phyloP scores from a whole-genome alignment of 129 eudicot genomes.

The Flaveria trinervia region DNA sequence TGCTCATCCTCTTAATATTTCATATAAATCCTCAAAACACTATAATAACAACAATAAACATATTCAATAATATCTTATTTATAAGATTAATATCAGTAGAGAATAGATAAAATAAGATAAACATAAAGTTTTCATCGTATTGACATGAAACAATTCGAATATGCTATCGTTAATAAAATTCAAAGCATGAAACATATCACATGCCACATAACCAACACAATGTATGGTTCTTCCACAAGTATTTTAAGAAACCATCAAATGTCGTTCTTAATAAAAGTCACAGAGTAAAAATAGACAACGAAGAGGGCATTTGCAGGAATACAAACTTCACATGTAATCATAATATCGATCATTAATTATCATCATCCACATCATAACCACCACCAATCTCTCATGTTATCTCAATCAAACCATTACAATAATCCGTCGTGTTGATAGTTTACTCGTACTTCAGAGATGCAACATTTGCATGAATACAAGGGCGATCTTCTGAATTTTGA shows the following conservation, averaged over 20 bases:
- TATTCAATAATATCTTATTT: too few species aligned
- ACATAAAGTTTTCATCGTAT: too few species aligned
- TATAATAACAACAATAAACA: too few species aligned
- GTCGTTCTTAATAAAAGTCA: constrained; percentile 6
- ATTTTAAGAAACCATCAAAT: constrained; percentile 21
- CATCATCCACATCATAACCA: background rate
- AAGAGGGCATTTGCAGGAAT: background rate
- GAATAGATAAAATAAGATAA: too few species aligned
- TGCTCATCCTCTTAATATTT: too few species aligned
- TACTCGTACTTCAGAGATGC: constrained; percentile 31
- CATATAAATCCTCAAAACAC: too few species aligned
- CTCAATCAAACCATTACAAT: background rate
- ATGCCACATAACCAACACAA: too few species aligned
- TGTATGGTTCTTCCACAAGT: background rate
- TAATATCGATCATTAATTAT: background rate
- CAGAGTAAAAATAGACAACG: background rate
- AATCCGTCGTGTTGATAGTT: background rate
- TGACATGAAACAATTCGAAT: too few species aligned
- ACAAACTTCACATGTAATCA: background rate
- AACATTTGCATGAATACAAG: constrained; percentile 27
- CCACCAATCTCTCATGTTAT: constrained; percentile 16
- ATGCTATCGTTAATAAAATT: too few species aligned
- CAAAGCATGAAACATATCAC: too few species aligned
- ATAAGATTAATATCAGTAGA: too few species aligned
- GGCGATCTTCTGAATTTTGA: background rate